Evolutionary conservation across 495 filamentous ascomycete species (phyloP).

Genomic region (Penicillium riverlandense): DNA sequence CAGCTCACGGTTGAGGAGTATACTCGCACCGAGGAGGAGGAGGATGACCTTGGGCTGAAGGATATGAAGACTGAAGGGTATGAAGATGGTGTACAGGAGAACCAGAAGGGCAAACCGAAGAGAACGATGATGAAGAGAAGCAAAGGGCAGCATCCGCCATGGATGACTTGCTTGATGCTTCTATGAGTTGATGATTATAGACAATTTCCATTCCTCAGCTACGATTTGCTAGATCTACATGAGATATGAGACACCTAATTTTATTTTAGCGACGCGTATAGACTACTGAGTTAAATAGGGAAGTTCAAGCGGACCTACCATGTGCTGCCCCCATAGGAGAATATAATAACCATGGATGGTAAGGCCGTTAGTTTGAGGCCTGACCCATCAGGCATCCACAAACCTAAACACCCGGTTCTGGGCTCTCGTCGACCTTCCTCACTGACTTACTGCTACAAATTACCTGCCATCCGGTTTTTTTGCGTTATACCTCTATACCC

Average conservation of each 20-base stretch:
- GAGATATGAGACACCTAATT: neutral
- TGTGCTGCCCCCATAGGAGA: no score
- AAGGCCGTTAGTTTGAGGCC: no score
- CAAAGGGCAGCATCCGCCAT: neutral
- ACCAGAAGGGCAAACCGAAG: neutral
- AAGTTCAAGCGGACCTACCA: no score
- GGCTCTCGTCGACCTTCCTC: slow-evolving; percentile 15
- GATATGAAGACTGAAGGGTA: slow-evolving; percentile 89
- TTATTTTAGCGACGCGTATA: neutral
- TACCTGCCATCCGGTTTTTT: slow-evolving; percentile 8
- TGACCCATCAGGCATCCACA: no score
- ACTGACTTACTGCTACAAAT: slow-evolving; percentile 11
- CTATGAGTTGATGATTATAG: neutral
- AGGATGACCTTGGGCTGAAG: slow-evolving; percentile 74
- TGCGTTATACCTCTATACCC: slow-evolving; percentile 6
- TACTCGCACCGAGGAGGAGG: slow-evolving; percentile 73
- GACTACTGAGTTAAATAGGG: no score
- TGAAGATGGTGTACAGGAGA: slow-evolving; percentile 41
- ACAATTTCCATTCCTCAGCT: neutral
- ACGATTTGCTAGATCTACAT: neutral
- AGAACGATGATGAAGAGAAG: neutral
- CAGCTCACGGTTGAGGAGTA: slow-evolving; percentile 79
- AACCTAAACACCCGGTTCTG: neutral
- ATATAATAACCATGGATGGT: no score
- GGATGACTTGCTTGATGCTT: neutral